Evolutionary conservation across 768 basidiomycete genomes (phyloP).

Genomic region (Podaxis carcinomalis): DNA sequence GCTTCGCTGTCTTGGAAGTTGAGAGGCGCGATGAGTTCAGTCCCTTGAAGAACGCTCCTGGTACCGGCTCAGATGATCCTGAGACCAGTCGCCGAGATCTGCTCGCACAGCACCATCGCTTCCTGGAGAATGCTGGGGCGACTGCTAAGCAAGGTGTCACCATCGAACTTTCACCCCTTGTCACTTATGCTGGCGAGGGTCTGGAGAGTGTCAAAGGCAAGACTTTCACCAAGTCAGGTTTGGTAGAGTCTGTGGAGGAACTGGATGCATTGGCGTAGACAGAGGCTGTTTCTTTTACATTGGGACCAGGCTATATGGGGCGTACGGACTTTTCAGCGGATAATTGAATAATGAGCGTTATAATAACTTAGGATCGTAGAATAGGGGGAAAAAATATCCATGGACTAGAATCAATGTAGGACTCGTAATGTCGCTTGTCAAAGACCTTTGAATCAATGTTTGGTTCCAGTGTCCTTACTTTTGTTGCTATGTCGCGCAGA

Average conservation of each 20-base stretch:
- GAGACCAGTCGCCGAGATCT: conserved; percentile 89
- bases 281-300: background rate
- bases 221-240: conserved; percentile 70
- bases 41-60: conserved; percentile 96
- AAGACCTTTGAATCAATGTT: background rate
- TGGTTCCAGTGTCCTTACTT: background rate
- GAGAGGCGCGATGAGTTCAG: conserved; percentile 89
- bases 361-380: conserved; percentile 5
- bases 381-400: background rate
- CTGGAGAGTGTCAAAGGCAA: conserved; percentile 75
- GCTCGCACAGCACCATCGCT: conserved; percentile 81
- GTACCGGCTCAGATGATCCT: conserved; percentile 85
- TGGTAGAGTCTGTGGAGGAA: conserved; percentile 61
- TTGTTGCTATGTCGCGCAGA: background rate
- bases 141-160: conserved; percentile 67
- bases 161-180: conserved; percentile 86
- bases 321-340: conserved; percentile 1
- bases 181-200: conserved; percentile 92
- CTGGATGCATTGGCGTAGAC: conserved; percentile 61
- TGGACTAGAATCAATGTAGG: background rate
- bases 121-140: conserved; percentile 79
- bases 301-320: background rate
- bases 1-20: conserved; percentile 86
- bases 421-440: background rate
- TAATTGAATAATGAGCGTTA: background rate